phyloP scores from a whole-genome alignment of 345 rosid species.

The Corchorus olitorius region DNA sequence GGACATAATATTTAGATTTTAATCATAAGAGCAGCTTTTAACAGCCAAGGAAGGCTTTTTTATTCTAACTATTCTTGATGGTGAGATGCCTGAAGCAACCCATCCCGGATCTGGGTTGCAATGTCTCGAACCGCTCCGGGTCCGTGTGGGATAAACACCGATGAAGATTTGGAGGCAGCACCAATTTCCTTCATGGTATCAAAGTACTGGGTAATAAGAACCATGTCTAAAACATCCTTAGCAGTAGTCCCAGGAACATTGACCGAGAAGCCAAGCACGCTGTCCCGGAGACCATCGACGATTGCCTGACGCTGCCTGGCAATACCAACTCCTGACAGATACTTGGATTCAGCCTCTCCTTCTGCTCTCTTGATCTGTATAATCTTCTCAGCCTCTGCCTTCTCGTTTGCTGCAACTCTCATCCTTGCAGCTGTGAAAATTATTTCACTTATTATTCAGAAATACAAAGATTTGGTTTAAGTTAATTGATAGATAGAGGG shows the following conservation, averaged over 20 bases:
- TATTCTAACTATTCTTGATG: not conserved
- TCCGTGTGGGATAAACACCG: slow-evolving; percentile 39
- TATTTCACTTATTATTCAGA: not conserved
- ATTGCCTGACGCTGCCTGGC: slow-evolving; percentile 58
- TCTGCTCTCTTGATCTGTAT: slow-evolving; percentile 59
- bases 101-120: slow-evolving; percentile 33
- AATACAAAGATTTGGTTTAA: not conserved
- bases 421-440: slow-evolving; percentile 46
- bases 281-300: slow-evolving; percentile 48
- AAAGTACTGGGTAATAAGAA: slow-evolving; percentile 33
- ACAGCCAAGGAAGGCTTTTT: not conserved
- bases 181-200: slow-evolving; percentile 37
- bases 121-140: slow-evolving; percentile 35
- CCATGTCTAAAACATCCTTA: slow-evolving; percentile 33
- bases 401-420: slow-evolving; percentile 53
- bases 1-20: not conserved
- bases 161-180: slow-evolving; percentile 33
- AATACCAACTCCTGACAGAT: slow-evolving; percentile 51
- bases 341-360: slow-evolving; percentile 53
- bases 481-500: not conserved
- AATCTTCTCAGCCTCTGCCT: slow-evolving; percentile 60
- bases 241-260: slow-evolving; percentile 18
- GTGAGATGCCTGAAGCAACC: slow-evolving; percentile 31
- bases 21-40: not conserved
- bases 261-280: slow-evolving; percentile 20